Conservation (phyloP, 192 early-diverging fungal genomes). For the Linnemannia elongata region DNA sequence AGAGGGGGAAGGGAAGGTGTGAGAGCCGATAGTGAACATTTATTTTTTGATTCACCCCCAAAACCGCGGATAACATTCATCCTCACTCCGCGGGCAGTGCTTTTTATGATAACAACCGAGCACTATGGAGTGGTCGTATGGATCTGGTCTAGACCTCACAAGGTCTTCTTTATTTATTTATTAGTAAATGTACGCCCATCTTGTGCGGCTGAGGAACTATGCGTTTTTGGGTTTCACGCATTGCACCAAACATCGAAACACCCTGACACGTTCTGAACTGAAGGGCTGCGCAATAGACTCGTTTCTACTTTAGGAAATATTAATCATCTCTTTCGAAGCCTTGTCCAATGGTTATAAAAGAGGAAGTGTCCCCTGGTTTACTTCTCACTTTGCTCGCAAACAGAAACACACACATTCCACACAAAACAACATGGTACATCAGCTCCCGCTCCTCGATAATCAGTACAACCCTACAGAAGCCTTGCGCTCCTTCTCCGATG, state of each 20-base stretch:
- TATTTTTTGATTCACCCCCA: too few relatives aligned
- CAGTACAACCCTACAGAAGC: conserved; percentile 42
- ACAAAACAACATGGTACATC: conserved; percentile 24
- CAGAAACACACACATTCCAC: not conserved
- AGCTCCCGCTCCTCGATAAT: conserved; percentile 30
- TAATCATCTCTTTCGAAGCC: not conserved
- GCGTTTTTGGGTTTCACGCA: not conserved
- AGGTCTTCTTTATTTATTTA: too few relatives aligned
- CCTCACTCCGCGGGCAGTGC: too few relatives aligned
- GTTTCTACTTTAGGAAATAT: not conserved
- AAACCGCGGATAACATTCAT: too few relatives aligned
- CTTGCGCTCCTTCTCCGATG: conserved; percentile 33
- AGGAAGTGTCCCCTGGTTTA: not conserved
- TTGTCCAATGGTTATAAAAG: not conserved
- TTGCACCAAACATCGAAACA: not conserved
- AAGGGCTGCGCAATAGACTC: not conserved
- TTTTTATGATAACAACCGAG: too few relatives aligned
- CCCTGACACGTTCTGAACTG: not conserved
- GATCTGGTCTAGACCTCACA: too few relatives aligned
- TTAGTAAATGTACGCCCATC: too few relatives aligned
- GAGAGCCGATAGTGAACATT: too few relatives aligned
- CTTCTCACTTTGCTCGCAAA: not conserved
- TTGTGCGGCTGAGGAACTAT: too few relatives aligned
- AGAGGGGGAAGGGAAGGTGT: too few relatives aligned
- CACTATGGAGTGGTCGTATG: too few relatives aligned